Evolutionary conservation across 2,329 filamentous ascomycete species (phyloP).

Genomic region (Leptosphaerulina australis): DNA sequence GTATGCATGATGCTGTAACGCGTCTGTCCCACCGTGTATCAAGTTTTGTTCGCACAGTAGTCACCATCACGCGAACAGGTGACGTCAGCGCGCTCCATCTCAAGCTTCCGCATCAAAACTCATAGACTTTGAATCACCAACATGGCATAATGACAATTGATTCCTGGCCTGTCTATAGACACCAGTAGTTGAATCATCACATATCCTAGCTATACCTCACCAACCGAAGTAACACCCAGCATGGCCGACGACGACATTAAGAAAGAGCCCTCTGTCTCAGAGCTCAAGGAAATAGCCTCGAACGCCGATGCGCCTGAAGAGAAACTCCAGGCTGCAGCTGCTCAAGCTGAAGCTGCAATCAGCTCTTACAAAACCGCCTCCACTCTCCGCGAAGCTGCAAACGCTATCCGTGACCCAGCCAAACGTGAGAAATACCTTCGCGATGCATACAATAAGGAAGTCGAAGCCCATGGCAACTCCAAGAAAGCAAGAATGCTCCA

Average conservation of each 20-base stretch:
- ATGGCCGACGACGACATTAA: conserved; percentile 1
- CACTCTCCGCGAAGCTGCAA: conserved; percentile 32
- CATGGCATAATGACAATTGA: conserved; percentile 16
- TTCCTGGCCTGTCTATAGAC: conserved; percentile 9
- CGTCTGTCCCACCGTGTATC: conserved; percentile 20
- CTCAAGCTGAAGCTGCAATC: conserved; percentile 38
- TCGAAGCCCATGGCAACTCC: conserved; percentile 42
- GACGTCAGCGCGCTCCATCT: conserved; percentile 25
- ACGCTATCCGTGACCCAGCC: conserved; percentile 38
- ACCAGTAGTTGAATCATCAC: not conserved
- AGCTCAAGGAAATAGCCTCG: conserved; percentile 31
- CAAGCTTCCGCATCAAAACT: conserved; percentile 11
- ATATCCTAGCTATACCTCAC: not conserved
- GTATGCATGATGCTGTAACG: conserved; percentile 11
- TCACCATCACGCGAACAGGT: conserved; percentile 23
- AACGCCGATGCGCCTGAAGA: conserved; percentile 29
- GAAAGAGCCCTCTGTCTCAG: conserved; percentile 17
- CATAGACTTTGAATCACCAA: not conserved
- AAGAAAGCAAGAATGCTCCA: conserved; percentile 45
- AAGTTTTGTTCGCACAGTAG: conserved; percentile 21
- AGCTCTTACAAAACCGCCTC: conserved; percentile 37
- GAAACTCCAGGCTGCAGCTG: conserved; percentile 40
- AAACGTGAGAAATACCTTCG: conserved; percentile 44
- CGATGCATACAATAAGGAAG: conserved; percentile 44
- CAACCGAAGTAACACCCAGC: not conserved